Percentiles rank a stretch among this genome's conserved stretches.
Conservation (phyloP, 352 stramenopile genomes). For the Phytophthora tubulina region DNA sequence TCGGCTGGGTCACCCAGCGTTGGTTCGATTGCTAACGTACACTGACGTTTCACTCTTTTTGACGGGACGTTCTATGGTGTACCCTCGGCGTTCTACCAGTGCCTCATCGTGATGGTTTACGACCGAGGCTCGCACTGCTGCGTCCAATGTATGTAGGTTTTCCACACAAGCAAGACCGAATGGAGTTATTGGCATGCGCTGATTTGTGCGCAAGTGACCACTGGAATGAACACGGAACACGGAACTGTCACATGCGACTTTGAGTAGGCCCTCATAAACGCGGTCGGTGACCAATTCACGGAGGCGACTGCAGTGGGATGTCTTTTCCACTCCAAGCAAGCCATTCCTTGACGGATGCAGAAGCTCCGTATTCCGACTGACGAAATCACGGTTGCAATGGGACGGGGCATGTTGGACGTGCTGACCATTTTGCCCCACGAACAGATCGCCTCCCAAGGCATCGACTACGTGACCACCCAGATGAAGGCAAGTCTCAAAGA, state of each 20-base stretch:
- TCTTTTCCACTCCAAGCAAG: slow-evolving; percentile 43
- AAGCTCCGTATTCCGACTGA: slow-evolving; percentile 15
- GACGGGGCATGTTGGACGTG: background rate
- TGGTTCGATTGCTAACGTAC: slow-evolving; percentile 31
- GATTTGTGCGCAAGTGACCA: slow-evolving; percentile 6
- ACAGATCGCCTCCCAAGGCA: slow-evolving; percentile 11
- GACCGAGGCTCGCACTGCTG: slow-evolving; percentile 15
- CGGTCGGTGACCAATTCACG: slow-evolving; percentile 21
- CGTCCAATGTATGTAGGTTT: slow-evolving; percentile 10
- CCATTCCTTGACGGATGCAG: slow-evolving; percentile 21
- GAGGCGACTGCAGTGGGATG: slow-evolving; percentile 15
- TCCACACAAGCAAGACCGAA: slow-evolving; percentile 4
- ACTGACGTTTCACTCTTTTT: slow-evolving; percentile 26
- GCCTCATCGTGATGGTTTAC: slow-evolving; percentile 33
- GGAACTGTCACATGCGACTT: slow-evolving; percentile 24
- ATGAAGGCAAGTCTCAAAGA: background rate
- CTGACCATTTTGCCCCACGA: slow-evolving; percentile 10
- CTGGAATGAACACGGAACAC: slow-evolving; percentile 9
- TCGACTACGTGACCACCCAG: background rate
- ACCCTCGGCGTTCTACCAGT: slow-evolving; percentile 18
- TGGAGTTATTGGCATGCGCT: slow-evolving; percentile 30
- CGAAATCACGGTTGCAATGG: slow-evolving; percentile 9
- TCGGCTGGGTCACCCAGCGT: slow-evolving; percentile 27
- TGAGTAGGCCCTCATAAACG: slow-evolving; percentile 24
- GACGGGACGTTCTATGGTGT: slow-evolving; percentile 39